phyloP scores from a whole-genome alignment of 2,329 filamentous ascomycete genomes.

The Xylariaceae sp. region DNA sequence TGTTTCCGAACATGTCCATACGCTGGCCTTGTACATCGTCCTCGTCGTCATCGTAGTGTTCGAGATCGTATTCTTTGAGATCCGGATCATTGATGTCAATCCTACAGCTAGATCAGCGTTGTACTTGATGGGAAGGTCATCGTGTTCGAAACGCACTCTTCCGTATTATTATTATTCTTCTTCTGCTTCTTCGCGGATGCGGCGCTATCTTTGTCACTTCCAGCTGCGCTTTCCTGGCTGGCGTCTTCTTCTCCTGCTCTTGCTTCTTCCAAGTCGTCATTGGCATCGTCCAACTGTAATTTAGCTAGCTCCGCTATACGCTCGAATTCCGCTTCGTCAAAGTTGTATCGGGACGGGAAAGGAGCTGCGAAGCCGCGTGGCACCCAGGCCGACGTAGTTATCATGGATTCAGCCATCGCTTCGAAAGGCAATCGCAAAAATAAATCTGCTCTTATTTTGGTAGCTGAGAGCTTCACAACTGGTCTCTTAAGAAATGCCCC shows the following conservation, averaged over 20 bases:
- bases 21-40: constrained; percentile 63
- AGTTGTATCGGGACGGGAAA: constrained; percentile 68
- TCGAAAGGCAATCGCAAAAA: too few species aligned
- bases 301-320: constrained; percentile 70
- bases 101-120: constrained; percentile 30
- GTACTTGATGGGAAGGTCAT: background rate
- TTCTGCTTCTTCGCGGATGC: constrained; percentile 3
- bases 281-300: constrained; percentile 83
- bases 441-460: too few species aligned
- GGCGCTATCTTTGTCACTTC: background rate
- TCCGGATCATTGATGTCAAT: constrained; percentile 68
- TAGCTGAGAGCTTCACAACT: background rate
- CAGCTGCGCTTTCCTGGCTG: constrained; percentile 14
- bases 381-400: constrained; percentile 71
- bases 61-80: constrained; percentile 91
- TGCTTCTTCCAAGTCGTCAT: constrained; percentile 75
- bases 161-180: constrained; percentile 11
- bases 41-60: constrained; percentile 87
- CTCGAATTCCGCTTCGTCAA: constrained; percentile 70
- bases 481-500: constrained; percentile 14
- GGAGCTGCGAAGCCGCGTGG: constrained; percentile 70
- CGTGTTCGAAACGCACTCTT: constrained; percentile 18
- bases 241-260: constrained; percentile 38
- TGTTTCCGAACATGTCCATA: constrained; percentile 91
- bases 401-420: constrained; percentile 58